Conservation (phyloP, 306 rosid genomes). For the Citrullus amarus region DNA sequence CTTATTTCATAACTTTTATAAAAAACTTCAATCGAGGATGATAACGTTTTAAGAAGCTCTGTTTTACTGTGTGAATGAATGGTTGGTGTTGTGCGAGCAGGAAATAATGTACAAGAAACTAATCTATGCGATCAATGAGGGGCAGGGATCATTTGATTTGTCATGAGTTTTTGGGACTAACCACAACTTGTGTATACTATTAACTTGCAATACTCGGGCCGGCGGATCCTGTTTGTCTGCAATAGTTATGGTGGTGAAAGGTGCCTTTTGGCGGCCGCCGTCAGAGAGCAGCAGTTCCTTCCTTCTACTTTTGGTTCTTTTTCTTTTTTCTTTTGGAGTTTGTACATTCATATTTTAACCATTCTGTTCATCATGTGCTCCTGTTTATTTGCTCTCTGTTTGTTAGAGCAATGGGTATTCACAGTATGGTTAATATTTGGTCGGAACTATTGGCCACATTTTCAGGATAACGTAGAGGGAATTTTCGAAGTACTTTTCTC, state of each 20-base stretch:
- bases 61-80: not conserved
- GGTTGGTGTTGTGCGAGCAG: slow-evolving; percentile 27
- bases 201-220: slow-evolving; percentile 9
- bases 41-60: not conserved
- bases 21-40: not conserved
- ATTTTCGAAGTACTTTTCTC: slow-evolving; percentile 1
- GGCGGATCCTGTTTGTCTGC: not conserved
- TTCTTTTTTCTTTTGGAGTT: not conserved
- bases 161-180: slow-evolving; percentile 59
- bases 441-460: slow-evolving; percentile 6
- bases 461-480: slow-evolving; percentile 9
- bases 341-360: slow-evolving; percentile 12
- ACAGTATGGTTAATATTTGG: slow-evolving; percentile 5
- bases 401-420: not conserved
- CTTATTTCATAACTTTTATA: not conserved
- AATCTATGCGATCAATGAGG: slow-evolving; percentile 91
- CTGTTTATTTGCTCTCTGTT: not conserved
- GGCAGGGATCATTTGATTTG: slow-evolving; percentile 97
- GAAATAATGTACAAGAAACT: slow-evolving; percentile 94
- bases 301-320: not conserved
- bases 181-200: slow-evolving; percentile 12
- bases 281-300: not conserved
- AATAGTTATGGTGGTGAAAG: slow-evolving; percentile 3
- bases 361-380: slow-evolving; percentile 1
- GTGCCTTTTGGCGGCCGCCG: slow-evolving; percentile 2